Evolutionary conservation across 73 alveolate genomes (phyloP), one percentile per base, ranked within the genome.

Genomic region (Paramecium tetraurelia): DNA sequence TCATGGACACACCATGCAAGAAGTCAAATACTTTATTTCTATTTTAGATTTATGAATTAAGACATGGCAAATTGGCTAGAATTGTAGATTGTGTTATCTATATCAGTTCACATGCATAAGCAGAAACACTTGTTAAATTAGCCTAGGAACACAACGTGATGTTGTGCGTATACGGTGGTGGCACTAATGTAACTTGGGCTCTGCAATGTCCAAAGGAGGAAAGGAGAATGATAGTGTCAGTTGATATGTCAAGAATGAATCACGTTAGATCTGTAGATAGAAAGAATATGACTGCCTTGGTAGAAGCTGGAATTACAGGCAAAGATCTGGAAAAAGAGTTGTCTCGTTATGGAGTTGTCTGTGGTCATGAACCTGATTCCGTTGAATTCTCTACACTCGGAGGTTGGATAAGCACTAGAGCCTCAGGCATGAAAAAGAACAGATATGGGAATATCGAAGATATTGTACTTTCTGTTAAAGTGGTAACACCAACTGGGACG

Each of bases 391-490:
- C 98, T 1, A 89, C 97, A 41, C 89, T 96, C 11, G 99, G 99
- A 36, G 99, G 99, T 21, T 96, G 99, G 98, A 94, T 96, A 36
- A 85, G 97, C 20, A 96, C 99, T 11, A 96, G 97, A 80, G 99
- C 99, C 11, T 93, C 97, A 35, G 98, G 99, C 29, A 98, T 98
- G 99, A 97, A 97, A 94, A 96, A 97, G 89, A 97, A 98, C 63
- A 93, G 77, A 24, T 98, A 98, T 92, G 99, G 99, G 40, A 98
- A 97, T 92, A 98, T 98, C 46, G 99, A 97, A 69, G 99, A 97
- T 75, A 96, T 96, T 33, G 96, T 96, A 21, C 93, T 95, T 27
- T 58, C 94, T 41, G 80, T 95, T 33, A 96, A 84, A 76, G 46
- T 96, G 21, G 98, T 96, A 59, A 96, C 99, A 58, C 96, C 99